A percentile compares a stretch with the other conserved stretches of the same genome.
phyloP scores from a whole-genome alignment of 768 basidiomycete genomes.

The Trametes gibbosa region DNA sequence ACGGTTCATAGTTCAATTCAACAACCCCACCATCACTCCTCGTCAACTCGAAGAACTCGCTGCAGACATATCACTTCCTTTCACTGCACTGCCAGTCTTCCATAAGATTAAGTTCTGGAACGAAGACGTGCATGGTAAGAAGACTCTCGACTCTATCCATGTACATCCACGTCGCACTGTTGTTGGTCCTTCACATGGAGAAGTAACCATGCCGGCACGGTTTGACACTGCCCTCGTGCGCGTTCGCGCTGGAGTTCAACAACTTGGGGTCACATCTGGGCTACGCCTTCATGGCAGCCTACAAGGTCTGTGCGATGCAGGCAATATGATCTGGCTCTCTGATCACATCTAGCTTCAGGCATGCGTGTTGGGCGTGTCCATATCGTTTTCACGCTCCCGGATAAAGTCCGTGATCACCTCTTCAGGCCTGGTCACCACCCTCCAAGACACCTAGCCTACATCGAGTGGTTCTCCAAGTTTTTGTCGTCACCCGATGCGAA shows the following conservation, averaged over 20 bases:
- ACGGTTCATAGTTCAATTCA: constrained; percentile 1
- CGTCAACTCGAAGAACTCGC: background rate
- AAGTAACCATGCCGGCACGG: constrained; percentile 13
- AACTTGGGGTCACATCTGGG: background rate
- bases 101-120: constrained; percentile 31
- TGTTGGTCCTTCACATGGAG: too few relatives aligned
- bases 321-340: background rate
- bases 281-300: too few relatives aligned
- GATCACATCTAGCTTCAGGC: constrained; percentile 14
- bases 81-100: constrained; percentile 29
- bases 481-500: constrained; percentile 16
- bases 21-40: background rate
- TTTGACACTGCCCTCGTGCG: constrained; percentile 37
- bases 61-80: constrained; percentile 18
- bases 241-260: background rate
- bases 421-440: background rate
- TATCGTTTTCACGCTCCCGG: constrained; percentile 24
- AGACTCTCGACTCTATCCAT: constrained; percentile 32
- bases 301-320: background rate
- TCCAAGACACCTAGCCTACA: constrained; percentile 26
- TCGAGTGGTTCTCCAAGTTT: constrained; percentile 32
- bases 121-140: constrained; percentile 9
- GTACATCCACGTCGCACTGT: constrained; percentile 25
- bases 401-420: background rate
- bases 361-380: constrained; percentile 27